A percentile compares a stretch with the other conserved stretches of the same genome.
Evolutionary conservation across 2,329 filamentous ascomycete genomes (phyloP).

Genomic region (Raffaelea ambrosiae): DNA sequence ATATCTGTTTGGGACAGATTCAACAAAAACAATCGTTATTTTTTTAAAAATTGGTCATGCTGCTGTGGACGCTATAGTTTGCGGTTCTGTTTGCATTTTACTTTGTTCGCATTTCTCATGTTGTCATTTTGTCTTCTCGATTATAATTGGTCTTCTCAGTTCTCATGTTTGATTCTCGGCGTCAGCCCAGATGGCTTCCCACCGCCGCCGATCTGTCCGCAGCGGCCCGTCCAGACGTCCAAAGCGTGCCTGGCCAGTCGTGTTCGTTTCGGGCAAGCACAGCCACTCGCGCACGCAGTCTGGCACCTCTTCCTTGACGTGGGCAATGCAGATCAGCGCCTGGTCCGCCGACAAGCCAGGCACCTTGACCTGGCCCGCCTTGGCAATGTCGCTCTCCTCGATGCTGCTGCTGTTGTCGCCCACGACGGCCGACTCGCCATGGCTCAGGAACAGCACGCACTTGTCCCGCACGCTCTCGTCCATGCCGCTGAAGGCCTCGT

Average conservation of each 20-base stretch:
- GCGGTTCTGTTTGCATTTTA: too few relatives aligned
- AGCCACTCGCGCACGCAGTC: slow-evolving; percentile 77
- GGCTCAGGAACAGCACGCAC: slow-evolving; percentile 70
- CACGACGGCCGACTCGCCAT: slow-evolving; percentile 42
- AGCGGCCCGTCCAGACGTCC: slow-evolving; percentile 56
- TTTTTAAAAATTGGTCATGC: too few relatives aligned
- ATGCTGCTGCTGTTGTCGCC: slow-evolving; percentile 13
- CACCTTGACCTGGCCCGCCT: slow-evolving; percentile 39
- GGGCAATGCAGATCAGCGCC: slow-evolving; percentile 85
- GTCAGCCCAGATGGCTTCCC: slow-evolving; percentile 57
- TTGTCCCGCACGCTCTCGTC: slow-evolving; percentile 75
- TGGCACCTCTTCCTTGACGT: slow-evolving; percentile 84
- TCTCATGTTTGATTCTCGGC: neutral
- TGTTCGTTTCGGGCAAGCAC: slow-evolving; percentile 70
- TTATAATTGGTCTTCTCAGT: neutral
- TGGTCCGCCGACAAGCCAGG: slow-evolving; percentile 60
- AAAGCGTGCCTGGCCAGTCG: slow-evolving; percentile 50
- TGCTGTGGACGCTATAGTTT: too few relatives aligned
- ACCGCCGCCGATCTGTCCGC: slow-evolving; percentile 45
- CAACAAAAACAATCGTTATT: too few relatives aligned
- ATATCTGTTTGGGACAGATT: too few relatives aligned
- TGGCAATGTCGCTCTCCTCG: slow-evolving; percentile 34
- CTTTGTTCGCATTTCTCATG: too few relatives aligned
- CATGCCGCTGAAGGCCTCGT: slow-evolving; percentile 85
- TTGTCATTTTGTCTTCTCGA: neutral